Evolutionary conservation across 495 filamentous ascomycete species (phyloP).

Genomic region (Parmelia sp.): DNA sequence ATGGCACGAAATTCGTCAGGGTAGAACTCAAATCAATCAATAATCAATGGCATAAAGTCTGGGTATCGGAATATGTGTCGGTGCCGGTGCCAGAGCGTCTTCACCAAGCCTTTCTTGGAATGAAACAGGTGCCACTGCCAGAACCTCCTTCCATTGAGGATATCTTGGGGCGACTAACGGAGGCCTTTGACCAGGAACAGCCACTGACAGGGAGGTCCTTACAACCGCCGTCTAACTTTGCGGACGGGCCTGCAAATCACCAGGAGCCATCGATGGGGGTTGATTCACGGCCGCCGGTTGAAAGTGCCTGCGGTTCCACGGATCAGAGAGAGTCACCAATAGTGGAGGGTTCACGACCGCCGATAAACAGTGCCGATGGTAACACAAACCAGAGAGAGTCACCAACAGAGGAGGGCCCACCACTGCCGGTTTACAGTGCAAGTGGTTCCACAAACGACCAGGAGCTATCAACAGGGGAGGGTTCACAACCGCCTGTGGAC

Average conservation of each 20-base stretch:
- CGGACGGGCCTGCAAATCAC: background rate
- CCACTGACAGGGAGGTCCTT: background rate
- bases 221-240: background rate
- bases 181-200: background rate
- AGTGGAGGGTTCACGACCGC: background rate
- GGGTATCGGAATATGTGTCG: background rate
- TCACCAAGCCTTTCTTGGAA: background rate
- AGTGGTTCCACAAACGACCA: no score
- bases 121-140: background rate
- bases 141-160: background rate
- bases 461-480: no score
- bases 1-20: background rate
- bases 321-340: no score
- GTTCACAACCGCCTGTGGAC: no score
- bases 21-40: background rate
- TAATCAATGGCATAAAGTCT: no score
- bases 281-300: no score
- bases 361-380: background rate
- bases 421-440: no score
- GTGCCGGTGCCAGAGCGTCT: background rate
- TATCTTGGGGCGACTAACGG: background rate
- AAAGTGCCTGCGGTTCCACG: no score
- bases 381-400: no score
- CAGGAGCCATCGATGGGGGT: no score
- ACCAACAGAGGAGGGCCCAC: no score